Conservation (phyloP, 1,284 basidiomycete species). For the Ustanciosporium gigantosporum region DNA sequence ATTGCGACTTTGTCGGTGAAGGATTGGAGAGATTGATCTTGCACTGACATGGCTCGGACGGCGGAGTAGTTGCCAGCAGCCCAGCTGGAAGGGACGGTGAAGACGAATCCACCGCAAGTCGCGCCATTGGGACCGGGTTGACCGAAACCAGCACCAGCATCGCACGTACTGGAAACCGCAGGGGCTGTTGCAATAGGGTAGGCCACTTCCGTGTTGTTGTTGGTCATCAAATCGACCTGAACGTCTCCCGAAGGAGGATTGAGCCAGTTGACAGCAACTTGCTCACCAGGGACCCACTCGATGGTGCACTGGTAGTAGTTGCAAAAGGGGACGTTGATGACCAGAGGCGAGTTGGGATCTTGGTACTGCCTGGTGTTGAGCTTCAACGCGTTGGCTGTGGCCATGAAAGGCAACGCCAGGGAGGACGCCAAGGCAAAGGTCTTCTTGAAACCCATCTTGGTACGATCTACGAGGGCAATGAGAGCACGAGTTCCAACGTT, state of each 20-base stretch:
- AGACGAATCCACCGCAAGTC: conserved; percentile 42
- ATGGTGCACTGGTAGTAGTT: conserved; percentile 46
- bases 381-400: conserved; percentile 3
- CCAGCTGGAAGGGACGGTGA: conserved; percentile 45
- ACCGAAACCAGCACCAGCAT: conserved; percentile 36
- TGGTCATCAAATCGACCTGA: conserved; percentile 44
- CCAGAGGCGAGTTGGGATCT: conserved; percentile 34
- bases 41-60: conserved; percentile 29
- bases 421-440: conserved; percentile 5
- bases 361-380: conserved; percentile 36
- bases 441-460: conserved; percentile 26
- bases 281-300: conserved; percentile 32
- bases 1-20: conserved; percentile 50
- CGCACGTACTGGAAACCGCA: conserved; percentile 35
- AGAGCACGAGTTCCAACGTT: too few species aligned
- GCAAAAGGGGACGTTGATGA: conserved; percentile 40
- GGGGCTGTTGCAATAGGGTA: conserved; percentile 43
- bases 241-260: conserved; percentile 41
- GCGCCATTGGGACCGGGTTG: conserved; percentile 25
- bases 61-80: conserved; percentile 40
- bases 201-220: conserved; percentile 33
- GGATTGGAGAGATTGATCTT: conserved; percentile 31
- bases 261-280: conserved; percentile 44
- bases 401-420: conserved; percentile 12
- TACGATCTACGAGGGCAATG: not conserved